A percentile compares a stretch with the other conserved stretches of the same genome.
Evolutionary conservation across 208 protist genomes (phyloP).

Genomic region (Leishmania aethiopica): DNA sequence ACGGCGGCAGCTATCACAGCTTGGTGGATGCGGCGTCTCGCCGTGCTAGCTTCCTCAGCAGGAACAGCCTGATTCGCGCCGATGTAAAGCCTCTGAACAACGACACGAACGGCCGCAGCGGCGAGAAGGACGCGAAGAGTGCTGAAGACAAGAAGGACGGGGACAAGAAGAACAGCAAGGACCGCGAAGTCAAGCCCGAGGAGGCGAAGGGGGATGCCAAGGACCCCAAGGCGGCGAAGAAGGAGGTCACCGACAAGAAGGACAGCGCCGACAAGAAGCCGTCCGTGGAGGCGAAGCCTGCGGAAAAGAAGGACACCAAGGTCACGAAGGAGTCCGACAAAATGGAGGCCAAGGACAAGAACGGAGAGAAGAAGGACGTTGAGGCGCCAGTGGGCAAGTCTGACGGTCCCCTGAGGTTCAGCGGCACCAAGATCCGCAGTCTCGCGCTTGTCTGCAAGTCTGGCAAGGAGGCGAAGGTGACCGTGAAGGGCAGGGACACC

Average conservation of each 20-base stretch:
- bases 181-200: not conserved
- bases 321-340: slow-evolving; percentile 20
- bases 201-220: slow-evolving; percentile 25
- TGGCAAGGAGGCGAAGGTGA: slow-evolving; percentile 46
- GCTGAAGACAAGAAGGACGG: slow-evolving; percentile 9
- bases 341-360: slow-evolving; percentile 29
- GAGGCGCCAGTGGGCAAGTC: slow-evolving; percentile 12
- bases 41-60: slow-evolving; percentile 61
- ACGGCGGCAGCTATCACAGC: slow-evolving; percentile 48
- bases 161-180: slow-evolving; percentile 15
- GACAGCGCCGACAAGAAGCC: slow-evolving; percentile 14
- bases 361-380: slow-evolving; percentile 13
- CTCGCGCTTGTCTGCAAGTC: slow-evolving; percentile 34
- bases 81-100: slow-evolving; percentile 51
- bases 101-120: slow-evolving; percentile 5
- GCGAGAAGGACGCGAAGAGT: slow-evolving; percentile 11
- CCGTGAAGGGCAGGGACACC: slow-evolving; percentile 44
- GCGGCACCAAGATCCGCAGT: slow-evolving; percentile 45
- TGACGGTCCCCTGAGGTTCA: slow-evolving; percentile 27
- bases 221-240: slow-evolving; percentile 18
- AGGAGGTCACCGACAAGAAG: slow-evolving; percentile 22
- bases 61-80: slow-evolving; percentile 66
- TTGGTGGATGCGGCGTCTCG: slow-evolving; percentile 64
- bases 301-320: slow-evolving; percentile 5
- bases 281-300: slow-evolving; percentile 8